phyloP scores from a whole-genome alignment of 768 basidiomycete genomes.

The Mycena amicta region DNA sequence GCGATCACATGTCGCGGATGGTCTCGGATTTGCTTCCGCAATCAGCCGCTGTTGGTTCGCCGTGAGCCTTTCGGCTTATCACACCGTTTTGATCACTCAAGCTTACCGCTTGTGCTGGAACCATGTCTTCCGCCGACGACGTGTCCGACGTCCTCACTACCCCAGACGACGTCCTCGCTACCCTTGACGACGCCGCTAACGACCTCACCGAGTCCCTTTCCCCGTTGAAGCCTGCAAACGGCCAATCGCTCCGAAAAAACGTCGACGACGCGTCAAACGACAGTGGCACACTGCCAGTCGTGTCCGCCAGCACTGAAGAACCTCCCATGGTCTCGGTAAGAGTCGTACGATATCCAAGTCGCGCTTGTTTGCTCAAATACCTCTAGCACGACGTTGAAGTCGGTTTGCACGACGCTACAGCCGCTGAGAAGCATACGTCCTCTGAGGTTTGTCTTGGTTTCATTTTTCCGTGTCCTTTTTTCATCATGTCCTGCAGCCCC shows the following conservation, averaged over 20 bases:
- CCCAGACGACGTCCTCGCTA: neutral
- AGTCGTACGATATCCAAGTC: neutral
- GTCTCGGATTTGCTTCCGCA: too few relatives aligned
- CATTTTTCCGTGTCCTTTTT: neutral
- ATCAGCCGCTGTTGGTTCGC: neutral
- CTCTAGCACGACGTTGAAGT: neutral
- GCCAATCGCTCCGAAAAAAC: neutral
- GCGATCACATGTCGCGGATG: too few relatives aligned
- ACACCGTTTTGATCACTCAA: neutral
- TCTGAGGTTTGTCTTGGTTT: conserved; percentile 5
- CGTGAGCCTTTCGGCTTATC: neutral
- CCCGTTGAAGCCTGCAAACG: neutral
- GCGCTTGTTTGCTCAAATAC: neutral
- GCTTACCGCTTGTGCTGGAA: neutral
- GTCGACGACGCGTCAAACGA: conserved; percentile 1
- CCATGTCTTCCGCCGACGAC: too few relatives aligned
- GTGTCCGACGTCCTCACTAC: too few relatives aligned
- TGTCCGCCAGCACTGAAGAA: neutral
- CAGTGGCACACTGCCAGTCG: neutral
- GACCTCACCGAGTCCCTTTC: neutral
- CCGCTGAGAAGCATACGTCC: neutral
- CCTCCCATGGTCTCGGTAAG: neutral
- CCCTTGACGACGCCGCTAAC: neutral
- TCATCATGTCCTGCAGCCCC: neutral
- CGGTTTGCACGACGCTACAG: neutral